Evolutionary conservation across 441 rosid species (phyloP).

Genomic region (Populus hybrid): DNA sequence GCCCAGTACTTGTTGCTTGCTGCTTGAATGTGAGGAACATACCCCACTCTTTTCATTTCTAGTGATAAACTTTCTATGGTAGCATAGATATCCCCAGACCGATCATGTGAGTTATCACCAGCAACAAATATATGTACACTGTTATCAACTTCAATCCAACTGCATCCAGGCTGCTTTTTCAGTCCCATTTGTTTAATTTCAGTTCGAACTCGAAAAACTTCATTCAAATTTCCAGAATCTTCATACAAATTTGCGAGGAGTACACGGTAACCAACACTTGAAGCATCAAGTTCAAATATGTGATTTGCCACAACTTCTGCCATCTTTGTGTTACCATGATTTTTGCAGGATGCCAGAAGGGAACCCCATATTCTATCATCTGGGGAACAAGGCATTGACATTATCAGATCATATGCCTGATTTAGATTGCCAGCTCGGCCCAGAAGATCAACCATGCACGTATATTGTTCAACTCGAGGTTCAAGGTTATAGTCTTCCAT

Average conservation of each 20-base stretch:
- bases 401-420: slow-evolving; percentile 40
- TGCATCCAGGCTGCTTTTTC: slow-evolving; percentile 65
- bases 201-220: slow-evolving; percentile 18
- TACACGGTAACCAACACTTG: slow-evolving; percentile 26
- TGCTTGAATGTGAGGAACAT: slow-evolving; percentile 19
- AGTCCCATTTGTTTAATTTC: slow-evolving; percentile 48
- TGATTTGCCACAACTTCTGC: slow-evolving; percentile 33
- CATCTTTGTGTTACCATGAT: slow-evolving; percentile 28
- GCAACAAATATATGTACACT: slow-evolving; percentile 35
- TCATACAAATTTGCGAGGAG: slow-evolving; percentile 40
- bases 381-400: slow-evolving; percentile 34
- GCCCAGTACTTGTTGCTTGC: not conserved
- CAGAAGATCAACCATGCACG: slow-evolving; percentile 51
- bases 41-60: slow-evolving; percentile 35
- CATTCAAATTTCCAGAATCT: slow-evolving; percentile 23
- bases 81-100: slow-evolving; percentile 28
- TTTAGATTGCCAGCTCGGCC: slow-evolving; percentile 38
- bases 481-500: slow-evolving; percentile 32
- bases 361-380: slow-evolving; percentile 47
- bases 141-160: slow-evolving; percentile 50
- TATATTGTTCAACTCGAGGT: slow-evolving; percentile 39
- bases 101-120: slow-evolving; percentile 46
- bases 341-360: slow-evolving; percentile 44
- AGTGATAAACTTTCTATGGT: slow-evolving; percentile 34
- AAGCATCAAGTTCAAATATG: slow-evolving; percentile 27